Conservation (phyloP, 176 grass and related monocot genomes). For the Phragmites australis region DNA sequence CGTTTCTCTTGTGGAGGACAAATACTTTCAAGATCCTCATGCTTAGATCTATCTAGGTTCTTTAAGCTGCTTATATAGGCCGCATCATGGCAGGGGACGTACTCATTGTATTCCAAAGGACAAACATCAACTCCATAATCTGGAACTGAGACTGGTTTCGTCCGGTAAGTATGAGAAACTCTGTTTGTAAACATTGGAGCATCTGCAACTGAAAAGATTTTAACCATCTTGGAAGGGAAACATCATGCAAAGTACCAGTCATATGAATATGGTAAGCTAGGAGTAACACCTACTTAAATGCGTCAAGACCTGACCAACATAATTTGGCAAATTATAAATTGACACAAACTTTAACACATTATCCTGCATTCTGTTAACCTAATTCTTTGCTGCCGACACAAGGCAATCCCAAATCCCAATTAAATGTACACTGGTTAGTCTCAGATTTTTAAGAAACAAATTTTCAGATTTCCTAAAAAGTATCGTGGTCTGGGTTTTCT, state of each 20-base stretch:
- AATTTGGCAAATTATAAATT: constrained; percentile 6
- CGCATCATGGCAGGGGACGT: constrained; percentile 76
- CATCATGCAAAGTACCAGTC: neutral
- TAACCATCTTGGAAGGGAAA: neutral
- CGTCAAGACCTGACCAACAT: neutral
- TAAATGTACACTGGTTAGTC: neutral
- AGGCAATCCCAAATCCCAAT: neutral
- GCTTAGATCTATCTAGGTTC: constrained; percentile 57
- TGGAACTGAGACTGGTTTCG: constrained; percentile 49
- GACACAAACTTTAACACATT: neutral
- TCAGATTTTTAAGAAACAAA: too few relatives aligned
- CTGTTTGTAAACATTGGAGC: constrained; percentile 55
- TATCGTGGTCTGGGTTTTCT: neutral
- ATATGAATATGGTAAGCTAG: neutral
- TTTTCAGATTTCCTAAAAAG: neutral
- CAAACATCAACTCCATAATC: constrained; percentile 66
- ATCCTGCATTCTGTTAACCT: neutral
- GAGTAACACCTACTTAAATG: neutral
- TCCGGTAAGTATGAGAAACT: constrained; percentile 55
- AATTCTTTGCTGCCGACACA: neutral
- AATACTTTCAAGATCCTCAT: constrained; percentile 79
- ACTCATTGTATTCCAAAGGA: constrained; percentile 78
- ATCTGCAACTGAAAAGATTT: constrained; percentile 45
- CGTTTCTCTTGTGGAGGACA: constrained; percentile 58
- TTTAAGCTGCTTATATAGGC: constrained; percentile 49